These are phyloP conservation scores for Candida schatavii DNA, from an alignment of 805 yeast species.

Conservation along the genomic window DNA sequence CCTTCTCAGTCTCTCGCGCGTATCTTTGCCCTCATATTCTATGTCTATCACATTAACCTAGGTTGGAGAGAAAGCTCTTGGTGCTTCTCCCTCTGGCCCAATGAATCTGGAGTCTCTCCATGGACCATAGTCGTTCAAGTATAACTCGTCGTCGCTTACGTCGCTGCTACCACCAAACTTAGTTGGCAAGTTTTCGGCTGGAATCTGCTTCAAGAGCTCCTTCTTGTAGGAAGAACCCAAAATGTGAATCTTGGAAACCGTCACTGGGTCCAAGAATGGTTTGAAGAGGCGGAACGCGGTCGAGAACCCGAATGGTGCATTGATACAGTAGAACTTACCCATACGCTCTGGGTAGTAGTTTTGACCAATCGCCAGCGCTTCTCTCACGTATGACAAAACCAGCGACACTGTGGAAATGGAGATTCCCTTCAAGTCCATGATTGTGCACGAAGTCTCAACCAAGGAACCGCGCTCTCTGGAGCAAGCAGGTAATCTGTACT, in stretches of 20 bases:
- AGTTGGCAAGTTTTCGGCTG: slow-evolving; percentile 85
- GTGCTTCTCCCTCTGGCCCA: slow-evolving; percentile 96
- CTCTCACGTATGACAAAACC: slow-evolving; percentile 84
- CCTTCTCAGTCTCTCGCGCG: too few relatives aligned
- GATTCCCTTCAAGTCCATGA: slow-evolving; percentile 92
- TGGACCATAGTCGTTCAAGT: slow-evolving; percentile 90
- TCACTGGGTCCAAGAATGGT: slow-evolving; percentile 95
- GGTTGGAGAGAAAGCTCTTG: slow-evolving; percentile 34
- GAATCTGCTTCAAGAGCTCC: slow-evolving; percentile 88
- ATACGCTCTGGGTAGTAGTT: slow-evolving; percentile 98
- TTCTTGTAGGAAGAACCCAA: slow-evolving; percentile 74
- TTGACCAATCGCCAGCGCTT: slow-evolving; percentile 93
- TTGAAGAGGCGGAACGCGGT: slow-evolving; percentile 89
- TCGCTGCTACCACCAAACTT: slow-evolving; percentile 85
- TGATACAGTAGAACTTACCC: slow-evolving; percentile 95
- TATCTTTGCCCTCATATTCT: too few relatives aligned
- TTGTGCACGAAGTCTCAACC: slow-evolving; percentile 95
- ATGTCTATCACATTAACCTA: not conserved
- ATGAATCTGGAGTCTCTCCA: slow-evolving; percentile 89
- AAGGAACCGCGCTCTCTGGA: slow-evolving; percentile 75
- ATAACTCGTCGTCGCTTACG: slow-evolving; percentile 75
- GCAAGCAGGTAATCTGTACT: slow-evolving; percentile 87
- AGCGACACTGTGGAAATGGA: slow-evolving; percentile 80
- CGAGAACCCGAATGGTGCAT: slow-evolving; percentile 96
- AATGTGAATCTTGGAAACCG: slow-evolving; percentile 91